phyloP scores from a whole-genome alignment of 805 yeast genomes.

The Saccharomycopsis selenospora region DNA sequence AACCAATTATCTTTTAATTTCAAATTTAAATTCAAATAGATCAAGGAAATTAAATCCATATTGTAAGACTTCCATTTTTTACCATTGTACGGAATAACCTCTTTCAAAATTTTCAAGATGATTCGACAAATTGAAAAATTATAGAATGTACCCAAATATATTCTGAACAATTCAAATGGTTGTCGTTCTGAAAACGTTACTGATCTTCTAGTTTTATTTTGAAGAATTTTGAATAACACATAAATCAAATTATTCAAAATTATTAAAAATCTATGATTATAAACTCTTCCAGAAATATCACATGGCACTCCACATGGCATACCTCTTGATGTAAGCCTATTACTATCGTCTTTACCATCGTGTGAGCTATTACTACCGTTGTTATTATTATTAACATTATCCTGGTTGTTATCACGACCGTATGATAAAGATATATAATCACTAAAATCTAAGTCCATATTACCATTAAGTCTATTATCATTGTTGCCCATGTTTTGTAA shows the following conservation, averaged over 20 bases:
- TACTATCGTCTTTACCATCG: neutral
- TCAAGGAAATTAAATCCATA: conserved; percentile 88
- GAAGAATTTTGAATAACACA: conserved; percentile 49
- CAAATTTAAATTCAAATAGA: conserved; percentile 67
- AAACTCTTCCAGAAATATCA: conserved; percentile 12
- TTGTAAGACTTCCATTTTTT: conserved; percentile 89
- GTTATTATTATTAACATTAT: neutral
- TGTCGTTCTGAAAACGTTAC: conserved; percentile 53
- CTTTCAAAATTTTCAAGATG: conserved; percentile 64
- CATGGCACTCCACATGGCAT: conserved; percentile 4
- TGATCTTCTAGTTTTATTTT: conserved; percentile 68
- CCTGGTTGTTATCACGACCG: neutral
- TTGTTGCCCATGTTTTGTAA: conserved; percentile 1
- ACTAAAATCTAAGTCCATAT: neutral
- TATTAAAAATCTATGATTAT: conserved; percentile 39
- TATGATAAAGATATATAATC: neutral
- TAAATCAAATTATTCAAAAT: conserved; percentile 46
- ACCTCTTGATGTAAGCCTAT: neutral
- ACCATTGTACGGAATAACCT: conserved; percentile 83
- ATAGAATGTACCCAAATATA: conserved; percentile 48
- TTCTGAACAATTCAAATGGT: conserved; percentile 56
- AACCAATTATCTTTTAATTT: conserved; percentile 82
- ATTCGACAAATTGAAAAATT: conserved; percentile 60
- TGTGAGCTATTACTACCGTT: neutral
- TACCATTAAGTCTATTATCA: neutral